Evolutionary conservation across 768 basidiomycete genomes (phyloP), one percentile per base, ranked within the genome.

Genomic region (Termitomyces titanicus): DNA sequence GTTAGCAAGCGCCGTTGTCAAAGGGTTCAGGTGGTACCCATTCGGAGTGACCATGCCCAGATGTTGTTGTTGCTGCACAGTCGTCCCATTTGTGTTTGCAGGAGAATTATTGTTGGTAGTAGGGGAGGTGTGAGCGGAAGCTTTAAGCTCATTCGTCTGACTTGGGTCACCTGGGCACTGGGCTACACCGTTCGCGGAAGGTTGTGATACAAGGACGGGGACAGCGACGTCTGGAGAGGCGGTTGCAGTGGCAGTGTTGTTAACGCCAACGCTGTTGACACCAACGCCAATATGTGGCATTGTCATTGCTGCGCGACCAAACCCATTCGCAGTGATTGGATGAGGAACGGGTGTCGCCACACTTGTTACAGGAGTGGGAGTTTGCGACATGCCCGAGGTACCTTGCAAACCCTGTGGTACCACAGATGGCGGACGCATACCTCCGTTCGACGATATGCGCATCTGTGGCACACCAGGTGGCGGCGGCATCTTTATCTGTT

Each of bases 401-500:
- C 56, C 58, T 45, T 62, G 64, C 29, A 58, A 33, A 38, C 31
- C 53, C 22, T 50, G 55, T 13, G 72, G 64, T 20, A 78, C 71
- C 4, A 75, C 60, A 0, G 67, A 62, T 12, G 80, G 77, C 0
- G 81, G 79, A 22, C 78, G 81, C 68, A 81, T 81, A 27, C 74
- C 79, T 53, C 78, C 80, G 22, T 80, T 81, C 0, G 84, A 81
- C 2, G 84, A 82, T 42, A 84, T 82, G 40, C 85, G 79, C 72
- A 84, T 77, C 40, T 84, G 85, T 1, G 84, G 79, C 2, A 80
- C 68, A 0, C 72, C 67, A 18, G 70, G 68, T 13, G 85, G 79
- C 0, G 85, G 79, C 1, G 82, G 82, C 72, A 87, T 78, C 64
- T 82, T 80, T 73, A 85, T 85, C 64, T 82, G 82, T 12, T 83